phyloP scores from a whole-genome alignment of 78 protist genomes.

The Planoprotostelium fungivorum region DNA sequence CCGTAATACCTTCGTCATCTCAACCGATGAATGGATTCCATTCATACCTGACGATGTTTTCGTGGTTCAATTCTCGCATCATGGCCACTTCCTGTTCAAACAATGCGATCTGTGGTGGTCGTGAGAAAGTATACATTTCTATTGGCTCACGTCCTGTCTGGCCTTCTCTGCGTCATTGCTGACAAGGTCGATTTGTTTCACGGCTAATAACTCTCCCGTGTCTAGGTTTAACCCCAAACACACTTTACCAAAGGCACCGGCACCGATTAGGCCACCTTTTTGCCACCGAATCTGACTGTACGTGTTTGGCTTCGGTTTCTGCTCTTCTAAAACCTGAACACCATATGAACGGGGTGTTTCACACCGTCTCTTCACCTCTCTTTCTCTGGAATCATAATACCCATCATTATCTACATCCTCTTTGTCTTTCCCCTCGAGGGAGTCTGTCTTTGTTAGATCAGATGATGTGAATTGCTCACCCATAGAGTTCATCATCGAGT shows the following conservation, averaged over 20 bases:
- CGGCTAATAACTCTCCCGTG: slow-evolving; percentile 70
- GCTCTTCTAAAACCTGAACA: background rate
- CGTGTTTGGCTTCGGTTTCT: background rate
- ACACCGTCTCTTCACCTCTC: background rate
- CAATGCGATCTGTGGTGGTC: background rate
- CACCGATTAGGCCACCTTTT: slow-evolving; percentile 56
- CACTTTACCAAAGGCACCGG: slow-evolving; percentile 75
- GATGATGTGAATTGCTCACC: no score
- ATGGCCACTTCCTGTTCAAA: slow-evolving; percentile 48
- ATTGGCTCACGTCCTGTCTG: background rate
- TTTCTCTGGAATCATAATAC: background rate
- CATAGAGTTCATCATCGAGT: no score
- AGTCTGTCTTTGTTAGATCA: no score
- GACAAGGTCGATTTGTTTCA: slow-evolving; percentile 57
- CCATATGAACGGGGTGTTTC: background rate
- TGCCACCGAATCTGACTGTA: slow-evolving; percentile 33
- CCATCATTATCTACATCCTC: background rate
- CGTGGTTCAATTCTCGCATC: slow-evolving; percentile 66
- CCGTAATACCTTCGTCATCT: slow-evolving; percentile 35
- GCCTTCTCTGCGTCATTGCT: background rate
- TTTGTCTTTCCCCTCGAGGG: background rate
- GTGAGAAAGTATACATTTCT: background rate
- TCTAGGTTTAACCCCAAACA: slow-evolving; percentile 70
- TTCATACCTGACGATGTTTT: slow-evolving; percentile 63
- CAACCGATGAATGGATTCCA: background rate